A percentile compares a stretch with the other conserved stretches of the same genome.
Conservation (phyloP, 768 basidiomycete species). For the Podaxis carcinomalis region DNA sequence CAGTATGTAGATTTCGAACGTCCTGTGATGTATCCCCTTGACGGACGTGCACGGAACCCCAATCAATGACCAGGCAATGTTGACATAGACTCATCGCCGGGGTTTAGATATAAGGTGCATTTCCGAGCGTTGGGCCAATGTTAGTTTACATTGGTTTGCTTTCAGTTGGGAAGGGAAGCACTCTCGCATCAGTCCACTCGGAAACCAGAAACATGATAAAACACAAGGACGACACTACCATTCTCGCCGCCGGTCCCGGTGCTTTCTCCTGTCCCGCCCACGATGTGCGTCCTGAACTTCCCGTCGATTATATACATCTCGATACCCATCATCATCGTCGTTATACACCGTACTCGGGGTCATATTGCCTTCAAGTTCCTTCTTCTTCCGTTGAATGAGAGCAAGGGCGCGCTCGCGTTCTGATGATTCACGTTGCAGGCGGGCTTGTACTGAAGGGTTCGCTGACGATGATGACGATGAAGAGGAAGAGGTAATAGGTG, state of each 20-base stretch:
- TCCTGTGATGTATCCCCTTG: too few species aligned
- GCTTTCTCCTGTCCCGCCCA: conserved; percentile 24
- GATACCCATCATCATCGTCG: conserved; percentile 46
- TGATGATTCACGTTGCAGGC: conserved; percentile 66
- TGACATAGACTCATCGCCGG: too few species aligned
- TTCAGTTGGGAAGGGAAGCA: not conserved
- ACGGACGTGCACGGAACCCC: too few species aligned
- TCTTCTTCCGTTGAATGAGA: conserved; percentile 62
- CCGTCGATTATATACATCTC: conserved; percentile 63
- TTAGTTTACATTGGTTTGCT: too few species aligned
- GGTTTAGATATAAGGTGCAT: too few species aligned
- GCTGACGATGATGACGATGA: conserved; percentile 9
- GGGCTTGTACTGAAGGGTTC: conserved; percentile 41
- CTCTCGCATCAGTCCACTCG: not conserved
- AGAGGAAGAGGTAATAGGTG: conserved; percentile 16
- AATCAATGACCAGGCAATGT: too few species aligned
- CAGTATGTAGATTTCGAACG: too few species aligned
- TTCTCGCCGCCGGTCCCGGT: conserved; percentile 5
- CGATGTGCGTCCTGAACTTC: conserved; percentile 74
- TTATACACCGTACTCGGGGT: conserved; percentile 70
- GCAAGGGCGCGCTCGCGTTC: conserved; percentile 75
- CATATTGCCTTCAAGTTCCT: conserved; percentile 57
- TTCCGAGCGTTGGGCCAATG: too few species aligned
- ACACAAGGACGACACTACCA: conserved; percentile 1
- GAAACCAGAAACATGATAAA: not conserved